These are phyloP conservation scores for Populus ilicifolia DNA, from an alignment of 345 rosid species.

Conservation along the genomic window DNA sequence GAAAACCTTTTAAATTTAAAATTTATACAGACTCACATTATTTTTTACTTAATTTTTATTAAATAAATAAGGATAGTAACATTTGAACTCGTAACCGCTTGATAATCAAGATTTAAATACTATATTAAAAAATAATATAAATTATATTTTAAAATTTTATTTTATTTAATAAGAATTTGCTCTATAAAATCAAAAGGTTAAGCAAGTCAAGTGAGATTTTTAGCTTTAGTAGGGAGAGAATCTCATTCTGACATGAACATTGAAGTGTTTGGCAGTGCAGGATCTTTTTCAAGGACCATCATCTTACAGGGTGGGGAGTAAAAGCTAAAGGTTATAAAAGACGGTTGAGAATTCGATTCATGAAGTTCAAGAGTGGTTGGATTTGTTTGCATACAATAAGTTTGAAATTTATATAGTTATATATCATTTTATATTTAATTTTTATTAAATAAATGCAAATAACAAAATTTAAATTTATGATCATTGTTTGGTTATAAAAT, in stretches of 20 bases:
- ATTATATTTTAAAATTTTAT: rapidly evolving
- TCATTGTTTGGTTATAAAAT: rapidly evolving
- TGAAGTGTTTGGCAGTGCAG: constrained; percentile 20
- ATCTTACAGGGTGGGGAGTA: background rate
- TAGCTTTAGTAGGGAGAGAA: background rate
- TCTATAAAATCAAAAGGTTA: too few species aligned
- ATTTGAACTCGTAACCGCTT: too few species aligned
- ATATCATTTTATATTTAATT: too few species aligned
- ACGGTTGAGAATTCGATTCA: constrained; percentile 15
- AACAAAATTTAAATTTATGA: rapidly evolving
- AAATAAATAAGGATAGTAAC: rapidly evolving
- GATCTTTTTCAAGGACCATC: constrained; percentile 1
- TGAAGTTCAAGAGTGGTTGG: constrained; percentile 41
- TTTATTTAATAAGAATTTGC: too few species aligned
- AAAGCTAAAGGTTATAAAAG: background rate
- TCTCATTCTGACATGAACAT: background rate
- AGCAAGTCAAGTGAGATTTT: background rate
- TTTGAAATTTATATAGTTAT: constrained; percentile 17
- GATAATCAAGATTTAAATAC: rapidly evolving
- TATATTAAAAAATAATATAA: too few species aligned
- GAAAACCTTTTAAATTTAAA: rapidly evolving
- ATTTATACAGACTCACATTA: rapidly evolving
- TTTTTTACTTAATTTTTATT: too few species aligned
- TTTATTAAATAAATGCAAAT: too few species aligned
- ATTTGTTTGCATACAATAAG: constrained; percentile 50